Evolutionary conservation across 2,329 filamentous ascomycete species (phyloP).

Genomic region (Penicillium sp.): DNA sequence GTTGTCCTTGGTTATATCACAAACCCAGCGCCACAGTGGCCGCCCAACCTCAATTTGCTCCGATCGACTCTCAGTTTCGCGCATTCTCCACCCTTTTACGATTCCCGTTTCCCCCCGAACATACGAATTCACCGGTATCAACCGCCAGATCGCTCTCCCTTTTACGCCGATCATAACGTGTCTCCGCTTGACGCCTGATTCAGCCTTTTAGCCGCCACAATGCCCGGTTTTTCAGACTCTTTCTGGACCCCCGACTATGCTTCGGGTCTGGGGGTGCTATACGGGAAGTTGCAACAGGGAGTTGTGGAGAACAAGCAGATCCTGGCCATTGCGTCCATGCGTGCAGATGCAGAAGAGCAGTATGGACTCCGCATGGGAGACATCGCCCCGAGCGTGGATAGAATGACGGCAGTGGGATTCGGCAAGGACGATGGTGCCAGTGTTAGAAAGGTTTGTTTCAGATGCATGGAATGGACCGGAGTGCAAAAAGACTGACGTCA

Average conservation of each 20-base stretch:
- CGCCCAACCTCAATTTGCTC: not conserved
- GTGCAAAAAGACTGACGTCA: not conserved
- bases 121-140: not conserved
- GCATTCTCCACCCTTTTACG: not conserved
- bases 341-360: constrained; percentile 89
- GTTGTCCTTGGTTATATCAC: not conserved
- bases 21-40: not conserved
- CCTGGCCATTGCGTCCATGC: constrained; percentile 84
- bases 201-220: constrained; percentile 45
- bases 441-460: constrained; percentile 73
- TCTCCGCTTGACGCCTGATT: not conserved
- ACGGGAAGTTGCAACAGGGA: constrained; percentile 94
- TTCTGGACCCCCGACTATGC: constrained; percentile 99
- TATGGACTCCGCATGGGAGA: constrained; percentile 79
- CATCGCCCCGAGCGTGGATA: constrained; percentile 79
- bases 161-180: not conserved
- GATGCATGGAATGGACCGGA: not conserved
- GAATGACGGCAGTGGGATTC: constrained; percentile 74
- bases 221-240: constrained; percentile 89
- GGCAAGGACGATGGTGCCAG: constrained; percentile 90
- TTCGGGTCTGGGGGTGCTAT: constrained; percentile 89
- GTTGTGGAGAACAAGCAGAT: constrained; percentile 94
- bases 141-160: not conserved
- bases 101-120: not conserved
- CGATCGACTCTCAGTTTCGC: not conserved